phyloP scores from a whole-genome alignment of 352 stramenopile species.

The Phytophthora pisi region DNA sequence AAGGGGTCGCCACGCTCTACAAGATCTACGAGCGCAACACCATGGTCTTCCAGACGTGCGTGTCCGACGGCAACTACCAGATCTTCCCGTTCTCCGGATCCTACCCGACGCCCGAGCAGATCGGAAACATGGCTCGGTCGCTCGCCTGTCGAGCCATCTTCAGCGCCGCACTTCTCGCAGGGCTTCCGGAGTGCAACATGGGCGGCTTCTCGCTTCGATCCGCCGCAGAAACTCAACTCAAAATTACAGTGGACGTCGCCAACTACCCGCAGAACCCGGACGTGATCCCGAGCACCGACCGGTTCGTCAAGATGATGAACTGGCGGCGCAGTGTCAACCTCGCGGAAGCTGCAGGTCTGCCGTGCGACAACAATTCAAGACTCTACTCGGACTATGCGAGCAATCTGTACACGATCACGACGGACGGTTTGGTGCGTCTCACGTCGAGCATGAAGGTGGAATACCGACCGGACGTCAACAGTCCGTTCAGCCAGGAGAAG shows the following conservation, averaged over 20 bases:
- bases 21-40: conserved; percentile 53
- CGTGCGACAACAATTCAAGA: conserved; percentile 52
- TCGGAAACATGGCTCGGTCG: conserved; percentile 40
- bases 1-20: conserved; percentile 37
- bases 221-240: conserved; percentile 46
- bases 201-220: conserved; percentile 37
- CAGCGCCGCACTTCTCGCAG: conserved; percentile 38
- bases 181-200: conserved; percentile 50
- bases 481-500: conserved; percentile 31
- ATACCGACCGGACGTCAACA: conserved; percentile 31
- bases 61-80: conserved; percentile 44
- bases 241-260: conserved; percentile 45
- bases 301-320: conserved; percentile 58
- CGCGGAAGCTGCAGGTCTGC: conserved; percentile 42
- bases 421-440: conserved; percentile 49
- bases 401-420: conserved; percentile 48
- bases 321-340: conserved; percentile 63
- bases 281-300: conserved; percentile 39
- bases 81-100: conserved; percentile 55
- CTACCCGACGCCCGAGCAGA: conserved; percentile 39
- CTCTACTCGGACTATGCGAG: conserved; percentile 49
- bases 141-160: conserved; percentile 47
- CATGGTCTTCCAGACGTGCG: conserved; percentile 53
- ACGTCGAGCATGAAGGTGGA: conserved; percentile 50
- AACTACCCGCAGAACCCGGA: conserved; percentile 21